Conservation (phyloP, 352 stramenopile species). For the Pythium chondricola region DNA sequence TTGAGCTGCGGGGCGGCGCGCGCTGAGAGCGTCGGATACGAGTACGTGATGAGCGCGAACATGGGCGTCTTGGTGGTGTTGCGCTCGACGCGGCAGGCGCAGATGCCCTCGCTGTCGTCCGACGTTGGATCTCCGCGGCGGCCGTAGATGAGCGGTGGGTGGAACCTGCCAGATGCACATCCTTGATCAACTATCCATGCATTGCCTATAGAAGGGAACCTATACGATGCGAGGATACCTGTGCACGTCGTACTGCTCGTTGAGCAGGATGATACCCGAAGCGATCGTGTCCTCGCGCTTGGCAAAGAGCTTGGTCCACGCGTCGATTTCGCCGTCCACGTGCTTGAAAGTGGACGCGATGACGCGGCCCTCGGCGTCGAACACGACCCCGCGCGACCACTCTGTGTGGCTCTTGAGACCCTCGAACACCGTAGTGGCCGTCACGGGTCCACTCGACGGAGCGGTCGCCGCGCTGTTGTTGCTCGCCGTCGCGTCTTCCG, state of each 20-base stretch:
- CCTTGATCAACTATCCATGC: too few relatives aligned
- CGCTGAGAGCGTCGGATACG: slow-evolving; percentile 72
- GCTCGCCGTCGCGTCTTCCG: background rate
- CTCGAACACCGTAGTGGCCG: slow-evolving; percentile 42
- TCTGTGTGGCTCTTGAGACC: slow-evolving; percentile 53
- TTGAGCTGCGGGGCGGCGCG: slow-evolving; percentile 71
- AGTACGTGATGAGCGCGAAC: slow-evolving; percentile 77
- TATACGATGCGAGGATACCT: too few relatives aligned
- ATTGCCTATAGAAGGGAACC: too few relatives aligned
- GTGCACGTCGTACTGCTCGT: slow-evolving; percentile 81
- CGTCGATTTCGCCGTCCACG: slow-evolving; percentile 44
- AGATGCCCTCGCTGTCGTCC: slow-evolving; percentile 69
- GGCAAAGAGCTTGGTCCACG: slow-evolving; percentile 44
- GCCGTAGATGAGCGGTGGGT: slow-evolving; percentile 71
- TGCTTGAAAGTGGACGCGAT: slow-evolving; percentile 51
- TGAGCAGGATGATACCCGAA: slow-evolving; percentile 57
- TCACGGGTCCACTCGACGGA: slow-evolving; percentile 17
- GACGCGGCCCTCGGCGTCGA: slow-evolving; percentile 48
- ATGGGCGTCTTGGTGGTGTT: slow-evolving; percentile 31
- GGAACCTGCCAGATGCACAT: slow-evolving; percentile 41
- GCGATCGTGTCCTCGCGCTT: slow-evolving; percentile 76
- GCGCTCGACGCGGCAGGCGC: slow-evolving; percentile 54
- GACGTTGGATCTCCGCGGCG: slow-evolving; percentile 52
- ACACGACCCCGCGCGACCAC: slow-evolving; percentile 56
- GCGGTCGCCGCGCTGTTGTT: slow-evolving; percentile 1